Conservation (phyloP, 257 asterid species). For the Solanum piurae region DNA sequence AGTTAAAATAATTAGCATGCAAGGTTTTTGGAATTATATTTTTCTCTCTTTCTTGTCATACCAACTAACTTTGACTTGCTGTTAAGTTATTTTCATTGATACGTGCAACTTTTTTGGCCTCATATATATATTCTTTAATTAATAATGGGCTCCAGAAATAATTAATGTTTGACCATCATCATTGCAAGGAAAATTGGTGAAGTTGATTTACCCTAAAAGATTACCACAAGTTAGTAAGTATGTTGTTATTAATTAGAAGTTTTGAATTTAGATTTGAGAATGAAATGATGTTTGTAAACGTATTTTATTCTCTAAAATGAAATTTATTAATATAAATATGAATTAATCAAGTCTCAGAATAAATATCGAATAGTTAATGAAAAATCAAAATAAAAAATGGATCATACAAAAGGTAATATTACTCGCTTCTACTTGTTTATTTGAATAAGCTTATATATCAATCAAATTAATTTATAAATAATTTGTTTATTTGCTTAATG, state of each 20-base stretch:
- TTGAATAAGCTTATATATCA: not conserved
- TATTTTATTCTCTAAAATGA: not conserved
- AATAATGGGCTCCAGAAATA: not conserved
- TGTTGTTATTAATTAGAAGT: not conserved
- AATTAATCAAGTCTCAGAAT: not conserved
- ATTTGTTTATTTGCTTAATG: not conserved
- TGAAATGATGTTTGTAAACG: not conserved
- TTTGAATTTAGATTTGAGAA: fast-evolving
- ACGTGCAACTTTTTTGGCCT: not conserved
- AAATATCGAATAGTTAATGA: not conserved
- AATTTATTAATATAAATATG: not conserved
- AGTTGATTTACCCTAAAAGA: not conserved
- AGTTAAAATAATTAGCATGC: not conserved
- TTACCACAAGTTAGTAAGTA: not conserved
- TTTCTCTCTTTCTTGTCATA: not conserved
- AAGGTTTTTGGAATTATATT: not conserved
- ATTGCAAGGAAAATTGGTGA: not conserved
- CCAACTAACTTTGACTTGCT: not conserved
- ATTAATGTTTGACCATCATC: not conserved
- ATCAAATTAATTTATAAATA: not conserved
- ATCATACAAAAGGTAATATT: not conserved
- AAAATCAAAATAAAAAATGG: not conserved
- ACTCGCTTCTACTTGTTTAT: not conserved
- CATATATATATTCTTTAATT: not conserved
- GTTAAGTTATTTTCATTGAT: not conserved